Evolutionary conservation across 2,329 filamentous ascomycete genomes (phyloP).

Genomic region (Simplicillium aogashimaense): DNA sequence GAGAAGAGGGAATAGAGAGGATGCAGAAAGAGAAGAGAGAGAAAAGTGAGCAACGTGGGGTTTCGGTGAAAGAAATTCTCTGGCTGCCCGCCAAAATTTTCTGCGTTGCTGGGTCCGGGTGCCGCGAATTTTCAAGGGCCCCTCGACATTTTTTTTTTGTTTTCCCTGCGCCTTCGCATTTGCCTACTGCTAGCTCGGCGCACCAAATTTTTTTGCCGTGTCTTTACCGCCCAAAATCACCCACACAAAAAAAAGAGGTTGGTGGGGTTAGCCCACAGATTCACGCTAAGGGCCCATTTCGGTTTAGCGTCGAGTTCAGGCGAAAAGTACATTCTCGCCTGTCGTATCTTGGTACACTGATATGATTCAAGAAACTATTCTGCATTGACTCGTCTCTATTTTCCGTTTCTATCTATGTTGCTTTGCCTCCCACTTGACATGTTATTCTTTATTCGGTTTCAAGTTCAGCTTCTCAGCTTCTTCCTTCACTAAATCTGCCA

Average conservation of each 20-base stretch:
- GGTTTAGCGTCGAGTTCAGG: no score
- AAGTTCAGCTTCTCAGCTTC: constrained; percentile 29
- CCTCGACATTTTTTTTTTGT: constrained; percentile 23
- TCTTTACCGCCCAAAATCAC: neutral
- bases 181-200: neutral
- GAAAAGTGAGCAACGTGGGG: constrained; percentile 20
- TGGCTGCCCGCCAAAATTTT: constrained; percentile 19
- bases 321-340: no score
- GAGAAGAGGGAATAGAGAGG: constrained; percentile 13
- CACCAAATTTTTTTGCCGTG: neutral
- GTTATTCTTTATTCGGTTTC: constrained; percentile 11
- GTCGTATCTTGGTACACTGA: no score
- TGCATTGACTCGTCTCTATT: no score
- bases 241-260: no score
- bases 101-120: constrained; percentile 11
- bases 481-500: constrained; percentile 22
- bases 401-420: no score
- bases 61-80: constrained; percentile 26
- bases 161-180: constrained; percentile 1
- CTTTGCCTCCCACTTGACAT: no score
- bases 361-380: no score
- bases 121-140: constrained; percentile 20
- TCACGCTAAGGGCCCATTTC: no score
- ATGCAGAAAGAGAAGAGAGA: constrained; percentile 13
- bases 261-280: no score